A percentile compares a stretch with the other conserved stretches of the same genome.
Conservation (phyloP, 2,329 filamentous ascomycete genomes). For the Arachnomyces sp. region DNA sequence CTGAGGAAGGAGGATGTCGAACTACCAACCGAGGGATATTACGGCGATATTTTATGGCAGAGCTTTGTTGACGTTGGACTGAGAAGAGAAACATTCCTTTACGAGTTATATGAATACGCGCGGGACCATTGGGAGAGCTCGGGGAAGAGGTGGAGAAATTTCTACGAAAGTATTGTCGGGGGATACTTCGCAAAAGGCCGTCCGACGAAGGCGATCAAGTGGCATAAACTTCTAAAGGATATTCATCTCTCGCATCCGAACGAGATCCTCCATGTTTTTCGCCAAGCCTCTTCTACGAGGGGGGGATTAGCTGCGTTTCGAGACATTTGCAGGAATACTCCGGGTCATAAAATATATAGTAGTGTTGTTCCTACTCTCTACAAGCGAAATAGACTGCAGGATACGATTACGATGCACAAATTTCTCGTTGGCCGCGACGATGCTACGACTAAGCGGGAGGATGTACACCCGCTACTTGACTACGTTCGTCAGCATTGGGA, state of each 20-base stretch:
- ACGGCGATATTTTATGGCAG: conserved; percentile 36
- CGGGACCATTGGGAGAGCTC: conserved; percentile 33
- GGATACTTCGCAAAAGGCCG: conserved; percentile 25
- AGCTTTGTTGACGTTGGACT: conserved; percentile 32
- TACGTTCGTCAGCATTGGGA: conserved; percentile 28
- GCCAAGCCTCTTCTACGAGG: conserved; percentile 15
- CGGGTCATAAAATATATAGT: conserved; percentile 36
- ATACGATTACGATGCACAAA: conserved; percentile 41
- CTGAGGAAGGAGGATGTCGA: conserved; percentile 21
- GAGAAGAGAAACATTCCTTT: conserved; percentile 25
- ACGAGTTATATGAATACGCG: conserved; percentile 29
- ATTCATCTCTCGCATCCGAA: conserved; percentile 24
- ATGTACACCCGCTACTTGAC: conserved; percentile 35
- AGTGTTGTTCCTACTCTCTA: conserved; percentile 36
- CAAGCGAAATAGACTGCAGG: conserved; percentile 26
- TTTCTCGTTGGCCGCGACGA: conserved; percentile 37
- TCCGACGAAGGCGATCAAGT: conserved; percentile 25
- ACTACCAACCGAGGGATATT: conserved; percentile 29
- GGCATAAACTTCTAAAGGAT: conserved; percentile 31
- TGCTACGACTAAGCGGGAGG: conserved; percentile 30
- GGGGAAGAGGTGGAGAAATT: conserved; percentile 29
- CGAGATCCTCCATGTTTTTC: conserved; percentile 25
- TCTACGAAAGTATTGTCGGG: conserved; percentile 33
- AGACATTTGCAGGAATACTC: conserved; percentile 33
- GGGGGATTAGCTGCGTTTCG: conserved; percentile 30